Base-by-base conservation (phyloP, 805 yeast species). In the Candida hungchunana region DNA sequence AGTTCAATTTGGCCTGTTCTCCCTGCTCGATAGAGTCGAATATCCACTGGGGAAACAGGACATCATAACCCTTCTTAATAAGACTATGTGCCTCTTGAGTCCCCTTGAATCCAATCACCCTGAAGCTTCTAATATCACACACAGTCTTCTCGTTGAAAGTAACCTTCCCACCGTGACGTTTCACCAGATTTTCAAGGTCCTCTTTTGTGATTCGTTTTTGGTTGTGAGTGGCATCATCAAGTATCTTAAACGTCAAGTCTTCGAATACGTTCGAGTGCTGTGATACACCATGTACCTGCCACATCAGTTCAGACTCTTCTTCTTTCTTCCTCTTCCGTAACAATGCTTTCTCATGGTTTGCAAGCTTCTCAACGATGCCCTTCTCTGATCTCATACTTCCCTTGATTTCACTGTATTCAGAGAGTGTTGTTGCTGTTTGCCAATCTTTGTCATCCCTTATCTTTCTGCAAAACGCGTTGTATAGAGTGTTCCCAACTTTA, bases 11-110 rank as follows among this genome's bases (percentile, higher is more conserved):
- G 0, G 85, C 56, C 2, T 77, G 30, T 3, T 47, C 34, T 2
- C 55, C 48, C 11, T 62, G 53, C 13, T 55, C 50, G 3, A 84
- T 60, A 47, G 93, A 77, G 45, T 84, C 89, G 29, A 76, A 63
- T 6, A 86, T 54, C 95, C 96, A 90, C 20, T 60, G 55, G 1
- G 94, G 87, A 34, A 59, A 67, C 7, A 87, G 52, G 0, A 90
- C 64, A 48, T 80, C 84, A 46, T 69, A 73, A 0, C 82, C 82
- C 13, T 56, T 39, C n/a, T 62, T 56, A 9, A 53, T 46, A n/a
- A 73, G 40, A 1, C 57, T 56, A 3, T 44, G 48, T 3, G 73
- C 68, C 32, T 66, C 67, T 4, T 56, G 42, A 0, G 75, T 70
- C 10, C 48, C 36, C 37, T 52, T 63, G 20, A 62, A 67, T 13